Percentiles rank a stretch among this genome's conserved stretches.
Conservation (phyloP, 441 rosid species). For the Gossypium trilobum region DNA sequence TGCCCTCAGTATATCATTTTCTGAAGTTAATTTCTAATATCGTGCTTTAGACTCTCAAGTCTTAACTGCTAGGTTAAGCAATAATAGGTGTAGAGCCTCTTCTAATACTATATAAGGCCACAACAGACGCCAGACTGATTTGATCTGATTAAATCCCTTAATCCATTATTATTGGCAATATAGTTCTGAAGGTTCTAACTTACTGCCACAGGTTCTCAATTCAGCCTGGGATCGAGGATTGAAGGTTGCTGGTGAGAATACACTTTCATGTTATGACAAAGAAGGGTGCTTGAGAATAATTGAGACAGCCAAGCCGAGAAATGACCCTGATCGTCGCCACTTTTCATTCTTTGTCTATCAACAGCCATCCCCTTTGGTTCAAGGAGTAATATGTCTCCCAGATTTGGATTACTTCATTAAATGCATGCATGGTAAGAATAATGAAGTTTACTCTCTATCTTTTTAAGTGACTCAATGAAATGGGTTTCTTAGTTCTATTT, state of each 20-base stretch:
- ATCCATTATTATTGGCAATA: background rate
- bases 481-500: background rate
- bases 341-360: conserved; percentile 55
- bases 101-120: background rate
- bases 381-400: conserved; percentile 49
- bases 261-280: conserved; percentile 47
- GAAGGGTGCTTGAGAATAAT: conserved; percentile 51
- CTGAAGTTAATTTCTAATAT: conserved; percentile 5
- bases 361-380: conserved; percentile 49
- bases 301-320: conserved; percentile 63
- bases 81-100: background rate
- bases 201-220: conserved; percentile 45
- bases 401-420: conserved; percentile 49
- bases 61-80: background rate
- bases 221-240: conserved; percentile 62
- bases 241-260: conserved; percentile 52
- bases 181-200: conserved; percentile 5
- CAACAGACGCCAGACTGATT: background rate
- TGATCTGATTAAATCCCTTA: background rate
- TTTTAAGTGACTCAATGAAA: background rate
- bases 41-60: background rate
- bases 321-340: conserved; percentile 48
- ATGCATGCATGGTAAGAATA: conserved; percentile 56
- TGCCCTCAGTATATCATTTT: background rate
- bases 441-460: background rate